Conservation (phyloP, 768 basidiomycete species). For the Suillus weaverae region DNA sequence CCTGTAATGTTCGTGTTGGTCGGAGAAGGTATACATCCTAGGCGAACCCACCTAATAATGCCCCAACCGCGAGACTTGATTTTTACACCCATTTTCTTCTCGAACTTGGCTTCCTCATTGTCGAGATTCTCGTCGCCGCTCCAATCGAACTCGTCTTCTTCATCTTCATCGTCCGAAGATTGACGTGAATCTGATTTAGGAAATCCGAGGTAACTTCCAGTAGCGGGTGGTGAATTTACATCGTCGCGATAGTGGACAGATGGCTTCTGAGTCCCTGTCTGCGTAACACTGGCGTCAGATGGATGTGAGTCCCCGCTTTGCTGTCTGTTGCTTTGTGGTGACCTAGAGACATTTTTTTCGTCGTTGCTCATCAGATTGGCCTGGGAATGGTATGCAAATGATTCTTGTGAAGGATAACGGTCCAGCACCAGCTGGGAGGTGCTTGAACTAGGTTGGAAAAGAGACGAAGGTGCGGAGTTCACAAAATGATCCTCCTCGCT, state of each 20-base stretch:
- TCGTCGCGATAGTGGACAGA: slow-evolving; percentile 57
- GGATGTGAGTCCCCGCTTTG: slow-evolving; percentile 14
- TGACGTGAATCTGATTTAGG: slow-evolving; percentile 36
- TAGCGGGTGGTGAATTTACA: slow-evolving; percentile 28
- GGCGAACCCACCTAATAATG: slow-evolving; percentile 46
- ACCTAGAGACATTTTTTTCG: slow-evolving; percentile 9
- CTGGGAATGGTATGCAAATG: slow-evolving; percentile 25
- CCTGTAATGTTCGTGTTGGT: slow-evolving; percentile 34
- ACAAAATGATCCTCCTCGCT: slow-evolving; percentile 15
- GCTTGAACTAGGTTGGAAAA: slow-evolving; percentile 37
- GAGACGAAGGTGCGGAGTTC: slow-evolving; percentile 35
- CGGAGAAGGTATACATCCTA: background rate
- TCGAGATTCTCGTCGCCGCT: slow-evolving; percentile 75
- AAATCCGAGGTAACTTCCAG: slow-evolving; percentile 25
- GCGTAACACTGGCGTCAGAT: slow-evolving; percentile 15
- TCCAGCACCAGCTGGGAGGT: slow-evolving; percentile 33
- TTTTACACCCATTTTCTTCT: slow-evolving; percentile 54
- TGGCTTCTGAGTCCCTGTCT: slow-evolving; percentile 30
- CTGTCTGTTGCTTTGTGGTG: slow-evolving; percentile 7
- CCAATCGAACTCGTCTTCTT: slow-evolving; percentile 68
- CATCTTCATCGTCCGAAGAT: slow-evolving; percentile 59
- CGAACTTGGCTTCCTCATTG: slow-evolving; percentile 68
- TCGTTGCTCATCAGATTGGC: slow-evolving; percentile 21
- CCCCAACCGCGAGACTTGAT: slow-evolving; percentile 49
- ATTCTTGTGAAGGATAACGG: slow-evolving; percentile 19